Conservation (phyloP, 2,329 filamentous ascomycete genomes). For the Fusarium sulawesiense region DNA sequence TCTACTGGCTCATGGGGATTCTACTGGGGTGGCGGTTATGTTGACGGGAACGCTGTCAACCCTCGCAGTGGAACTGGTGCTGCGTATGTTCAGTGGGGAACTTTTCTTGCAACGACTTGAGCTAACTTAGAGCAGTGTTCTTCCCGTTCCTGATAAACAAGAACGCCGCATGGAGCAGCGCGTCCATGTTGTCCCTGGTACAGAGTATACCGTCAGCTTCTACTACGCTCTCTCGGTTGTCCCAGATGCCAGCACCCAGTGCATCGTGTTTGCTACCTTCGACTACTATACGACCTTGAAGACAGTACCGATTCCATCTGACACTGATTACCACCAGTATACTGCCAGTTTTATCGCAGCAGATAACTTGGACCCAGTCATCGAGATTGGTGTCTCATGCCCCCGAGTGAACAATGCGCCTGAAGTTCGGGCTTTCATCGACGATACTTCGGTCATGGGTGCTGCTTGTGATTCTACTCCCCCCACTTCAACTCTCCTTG, state of each 20-base stretch:
- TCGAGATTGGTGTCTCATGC: constrained; percentile 12
- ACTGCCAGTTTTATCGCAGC: background rate
- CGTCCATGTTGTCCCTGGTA: background rate
- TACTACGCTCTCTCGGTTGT: background rate
- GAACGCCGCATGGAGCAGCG: constrained; percentile 19
- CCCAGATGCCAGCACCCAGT: background rate
- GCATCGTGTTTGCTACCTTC: background rate
- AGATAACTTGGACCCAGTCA: constrained; percentile 3
- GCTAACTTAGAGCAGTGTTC: rapidly evolving
- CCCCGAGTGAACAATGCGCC: background rate
- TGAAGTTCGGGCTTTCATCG: background rate
- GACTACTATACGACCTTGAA: constrained; percentile 1
- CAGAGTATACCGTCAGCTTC: constrained; percentile 4
- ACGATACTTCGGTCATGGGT: background rate
- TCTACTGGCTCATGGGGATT: background rate
- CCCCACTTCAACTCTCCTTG: background rate
- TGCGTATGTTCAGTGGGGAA: background rate
- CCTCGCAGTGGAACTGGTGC: background rate
- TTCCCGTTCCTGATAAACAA: background rate
- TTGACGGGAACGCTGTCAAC: rapidly evolving
- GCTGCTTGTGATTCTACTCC: background rate
- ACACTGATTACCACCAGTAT: background rate
- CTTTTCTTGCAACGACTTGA: rapidly evolving
- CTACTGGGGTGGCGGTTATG: constrained; percentile 1
- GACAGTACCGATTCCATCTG: background rate